phyloP scores from a whole-genome alignment of 345 rosid species.

The Clausena lansium region DNA sequence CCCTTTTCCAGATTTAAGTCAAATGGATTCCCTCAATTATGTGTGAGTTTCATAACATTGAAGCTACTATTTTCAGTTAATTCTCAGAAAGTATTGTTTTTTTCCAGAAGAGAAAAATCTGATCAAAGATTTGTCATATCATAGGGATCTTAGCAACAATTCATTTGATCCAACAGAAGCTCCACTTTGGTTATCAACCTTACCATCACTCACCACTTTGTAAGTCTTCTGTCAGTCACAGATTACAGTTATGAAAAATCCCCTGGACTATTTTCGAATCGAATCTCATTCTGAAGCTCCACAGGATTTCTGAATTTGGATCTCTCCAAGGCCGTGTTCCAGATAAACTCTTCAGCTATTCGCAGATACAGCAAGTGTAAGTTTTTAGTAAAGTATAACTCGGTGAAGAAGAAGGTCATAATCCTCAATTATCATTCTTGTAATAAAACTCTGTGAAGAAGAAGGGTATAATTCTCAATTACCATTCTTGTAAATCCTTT shows the following conservation, averaged over 20 bases:
- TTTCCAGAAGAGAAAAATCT: neutral
- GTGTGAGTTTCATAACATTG: constrained; percentile 45
- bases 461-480: constrained; percentile 1
- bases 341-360: constrained; percentile 55
- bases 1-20: constrained; percentile 69
- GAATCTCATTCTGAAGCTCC: constrained; percentile 3
- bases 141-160: constrained; percentile 92
- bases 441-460: neutral
- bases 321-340: constrained; percentile 70
- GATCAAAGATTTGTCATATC: constrained; percentile 2
- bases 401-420: neutral
- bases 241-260: neutral
- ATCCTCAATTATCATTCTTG: constrained; percentile 1
- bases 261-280: neutral
- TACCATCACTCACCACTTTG: constrained; percentile 84
- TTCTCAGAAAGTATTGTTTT: neutral
- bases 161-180: constrained; percentile 60
- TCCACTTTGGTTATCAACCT: constrained; percentile 86
- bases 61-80: neutral
- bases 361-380: constrained; percentile 85
- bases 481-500: constrained; percentile 10
- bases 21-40: constrained; percentile 66
- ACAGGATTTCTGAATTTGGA: constrained; percentile 77
- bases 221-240: constrained; percentile 32
- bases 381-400: constrained; percentile 20